phyloP scores from a whole-genome alignment of 805 yeast species.

The Metschnikowia kofuensis region DNA sequence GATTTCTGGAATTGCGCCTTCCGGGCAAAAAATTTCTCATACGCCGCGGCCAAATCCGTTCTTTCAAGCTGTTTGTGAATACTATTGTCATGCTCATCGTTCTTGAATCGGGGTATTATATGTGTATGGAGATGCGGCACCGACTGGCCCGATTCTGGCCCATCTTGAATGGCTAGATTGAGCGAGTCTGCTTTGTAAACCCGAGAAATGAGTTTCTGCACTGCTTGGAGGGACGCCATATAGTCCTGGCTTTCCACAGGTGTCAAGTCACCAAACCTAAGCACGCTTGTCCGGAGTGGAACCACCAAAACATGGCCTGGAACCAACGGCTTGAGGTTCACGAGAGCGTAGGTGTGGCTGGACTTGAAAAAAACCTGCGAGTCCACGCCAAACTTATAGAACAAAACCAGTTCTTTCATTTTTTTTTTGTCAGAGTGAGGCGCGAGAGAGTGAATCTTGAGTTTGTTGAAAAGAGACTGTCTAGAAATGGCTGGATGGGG shows the following conservation, averaged over 20 bases:
- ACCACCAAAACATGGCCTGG: conserved; percentile 91
- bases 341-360: conserved; percentile 74
- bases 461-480: no score
- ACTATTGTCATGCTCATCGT: conserved; percentile 54
- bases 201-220: conserved; percentile 64
- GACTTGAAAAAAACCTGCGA: conserved; percentile 60
- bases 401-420: conserved; percentile 30
- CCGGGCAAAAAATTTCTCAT: conserved; percentile 18
- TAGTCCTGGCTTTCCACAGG: conserved; percentile 74
- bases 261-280: conserved; percentile 66
- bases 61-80: conserved; percentile 66
- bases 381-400: conserved; percentile 53
- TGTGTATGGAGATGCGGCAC: conserved; percentile 95
- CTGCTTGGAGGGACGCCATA: conserved; percentile 68
- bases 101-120: conserved; percentile 75
- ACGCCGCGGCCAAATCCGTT: conserved; percentile 44
- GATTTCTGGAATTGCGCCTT: conserved; percentile 24
- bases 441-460: no score
- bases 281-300: conserved; percentile 63
- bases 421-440: background rate
- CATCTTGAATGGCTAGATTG: conserved; percentile 94
- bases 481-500: no score
- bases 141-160: conserved; percentile 94
- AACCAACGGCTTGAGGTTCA: conserved; percentile 85
- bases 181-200: conserved; percentile 76